These are phyloP conservation scores for Metschnikowia vanudenii DNA, from an alignment of 805 yeast species.

Conservation along the genomic window DNA sequence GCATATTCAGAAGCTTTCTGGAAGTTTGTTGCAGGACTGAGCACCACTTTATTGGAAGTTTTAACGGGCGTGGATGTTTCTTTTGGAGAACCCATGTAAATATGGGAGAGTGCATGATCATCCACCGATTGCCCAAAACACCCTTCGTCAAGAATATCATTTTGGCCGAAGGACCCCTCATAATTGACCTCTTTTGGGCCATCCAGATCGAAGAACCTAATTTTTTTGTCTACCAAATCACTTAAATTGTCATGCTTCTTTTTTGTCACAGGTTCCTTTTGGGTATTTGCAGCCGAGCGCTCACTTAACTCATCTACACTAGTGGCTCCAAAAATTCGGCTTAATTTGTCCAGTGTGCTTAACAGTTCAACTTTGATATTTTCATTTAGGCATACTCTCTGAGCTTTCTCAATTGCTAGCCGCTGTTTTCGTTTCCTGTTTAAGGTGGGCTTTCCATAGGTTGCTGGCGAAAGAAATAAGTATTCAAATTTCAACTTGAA, in stretches of 20 bases:
- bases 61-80: constrained; percentile 3
- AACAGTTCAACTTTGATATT: neutral
- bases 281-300: constrained; percentile 3
- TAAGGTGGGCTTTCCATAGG: constrained; percentile 2
- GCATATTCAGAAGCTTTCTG: neutral
- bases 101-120: neutral
- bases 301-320: neutral
- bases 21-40: neutral
- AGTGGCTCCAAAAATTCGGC: constrained; percentile 2
- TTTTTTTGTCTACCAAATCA: neutral
- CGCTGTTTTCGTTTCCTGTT: constrained; percentile 2
- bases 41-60: neutral
- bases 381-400: neutral
- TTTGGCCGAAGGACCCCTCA: neutral
- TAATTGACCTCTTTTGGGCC: neutral
- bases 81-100: neutral
- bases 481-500: neutral
- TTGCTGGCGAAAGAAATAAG: constrained; percentile 1
- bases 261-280: neutral
- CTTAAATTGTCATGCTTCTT: neutral
- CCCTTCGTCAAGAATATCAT: neutral
- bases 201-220: too few species aligned
- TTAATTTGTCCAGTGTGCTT: constrained; percentile 1
- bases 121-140: neutral
- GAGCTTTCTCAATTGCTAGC: constrained; percentile 3